Evolutionary conservation across 805 yeast species (phyloP).

Genomic region (Peterozyma toletana): DNA sequence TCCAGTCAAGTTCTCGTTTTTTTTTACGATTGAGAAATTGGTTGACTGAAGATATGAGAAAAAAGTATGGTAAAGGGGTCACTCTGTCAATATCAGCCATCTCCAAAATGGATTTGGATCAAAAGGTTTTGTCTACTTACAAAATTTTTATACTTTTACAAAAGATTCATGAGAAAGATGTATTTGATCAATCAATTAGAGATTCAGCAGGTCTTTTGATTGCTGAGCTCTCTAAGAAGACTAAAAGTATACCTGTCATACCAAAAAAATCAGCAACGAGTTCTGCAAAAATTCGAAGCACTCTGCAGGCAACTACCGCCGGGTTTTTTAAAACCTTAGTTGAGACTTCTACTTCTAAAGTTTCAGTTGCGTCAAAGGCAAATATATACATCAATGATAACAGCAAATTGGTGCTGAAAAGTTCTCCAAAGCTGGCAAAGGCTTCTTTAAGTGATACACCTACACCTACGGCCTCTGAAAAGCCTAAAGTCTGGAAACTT

Average conservation of each 20-base stretch:
- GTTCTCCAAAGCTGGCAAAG: too few relatives aligned
- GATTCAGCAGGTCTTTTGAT: neutral
- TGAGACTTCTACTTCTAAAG: too few relatives aligned
- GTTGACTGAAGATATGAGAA: constrained; percentile 9
- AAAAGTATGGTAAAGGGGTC: constrained; percentile 4
- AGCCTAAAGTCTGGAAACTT: constrained; percentile 1
- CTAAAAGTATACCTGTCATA: neutral
- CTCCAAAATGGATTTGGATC: neutral
- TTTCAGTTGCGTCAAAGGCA: too few relatives aligned
- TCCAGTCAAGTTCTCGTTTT: constrained; percentile 1
- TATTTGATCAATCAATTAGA: neutral
- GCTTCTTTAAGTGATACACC: too few relatives aligned
- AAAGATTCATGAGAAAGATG: constrained; percentile 2
- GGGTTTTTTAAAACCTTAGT: too few relatives aligned
- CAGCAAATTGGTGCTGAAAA: too few relatives aligned
- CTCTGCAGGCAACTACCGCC: too few relatives aligned
- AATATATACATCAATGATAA: too few relatives aligned
- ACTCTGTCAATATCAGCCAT: neutral
- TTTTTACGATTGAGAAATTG: constrained; percentile 10
- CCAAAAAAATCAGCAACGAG: neutral
- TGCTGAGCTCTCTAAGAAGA: neutral
- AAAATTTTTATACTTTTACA: constrained; percentile 2
- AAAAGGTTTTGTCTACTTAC: neutral
- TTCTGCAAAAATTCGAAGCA: neutral
- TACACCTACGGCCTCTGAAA: too few relatives aligned